Evolutionary conservation across 305 asterid genomes (phyloP).

Genomic region (Solanum hybrid): DNA sequence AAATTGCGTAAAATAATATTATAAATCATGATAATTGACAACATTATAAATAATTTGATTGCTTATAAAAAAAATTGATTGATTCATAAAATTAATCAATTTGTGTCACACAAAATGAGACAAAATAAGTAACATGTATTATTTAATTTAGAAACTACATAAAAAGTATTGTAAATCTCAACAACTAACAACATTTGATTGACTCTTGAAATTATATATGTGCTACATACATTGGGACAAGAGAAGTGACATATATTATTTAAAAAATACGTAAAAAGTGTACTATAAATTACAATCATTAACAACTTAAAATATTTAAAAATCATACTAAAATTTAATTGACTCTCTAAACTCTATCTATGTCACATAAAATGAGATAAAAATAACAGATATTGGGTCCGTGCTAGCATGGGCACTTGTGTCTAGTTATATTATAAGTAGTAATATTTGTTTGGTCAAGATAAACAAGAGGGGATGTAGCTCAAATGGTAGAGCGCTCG

Average conservation of each 20-base stretch:
- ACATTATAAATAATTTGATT: too few species aligned
- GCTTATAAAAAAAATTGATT: not conserved
- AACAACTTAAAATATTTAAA: too few species aligned
- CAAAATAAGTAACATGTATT: not conserved
- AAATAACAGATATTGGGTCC: too few species aligned
- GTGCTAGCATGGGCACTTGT: not conserved
- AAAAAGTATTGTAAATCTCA: too few species aligned
- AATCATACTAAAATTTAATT: too few species aligned
- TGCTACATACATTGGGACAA: not conserved
- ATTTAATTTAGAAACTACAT: too few species aligned
- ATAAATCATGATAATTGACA: not conserved
- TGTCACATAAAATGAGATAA: too few species aligned
- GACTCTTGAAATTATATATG: not conserved
- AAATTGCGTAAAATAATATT: too few species aligned
- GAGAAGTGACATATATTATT: not conserved
- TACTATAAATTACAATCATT: too few species aligned
- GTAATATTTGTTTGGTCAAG: fast-evolving
- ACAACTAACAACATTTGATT: too few species aligned
- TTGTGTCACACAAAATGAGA: fast-evolving
- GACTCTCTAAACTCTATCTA: not conserved
- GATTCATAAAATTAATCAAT: too few species aligned
- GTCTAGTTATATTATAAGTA: not conserved
- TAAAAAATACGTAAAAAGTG: too few species aligned
- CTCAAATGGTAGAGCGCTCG: conserved; percentile 99
- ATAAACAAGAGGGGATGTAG: conserved; percentile 41